These are phyloP conservation scores for Backusella liffmaniae DNA, from an alignment of 192 early-diverging fungal genomes.

Conservation along the genomic window DNA sequence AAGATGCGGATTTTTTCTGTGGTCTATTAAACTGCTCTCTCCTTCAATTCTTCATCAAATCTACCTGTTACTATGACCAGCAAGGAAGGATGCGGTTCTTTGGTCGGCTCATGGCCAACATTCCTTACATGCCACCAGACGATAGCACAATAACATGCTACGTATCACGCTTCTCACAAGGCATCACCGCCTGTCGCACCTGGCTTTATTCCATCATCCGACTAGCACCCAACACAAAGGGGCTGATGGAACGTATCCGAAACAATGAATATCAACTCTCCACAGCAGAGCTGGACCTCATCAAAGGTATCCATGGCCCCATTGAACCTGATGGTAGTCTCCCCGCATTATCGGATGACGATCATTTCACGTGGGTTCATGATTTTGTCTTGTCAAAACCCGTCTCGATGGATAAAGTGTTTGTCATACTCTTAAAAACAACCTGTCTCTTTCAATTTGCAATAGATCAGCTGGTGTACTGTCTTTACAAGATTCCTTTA, in stretches of 20 bases:
- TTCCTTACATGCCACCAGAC: conserved; percentile 39
- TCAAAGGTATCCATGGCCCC: not conserved
- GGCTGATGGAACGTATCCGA: conserved; percentile 25
- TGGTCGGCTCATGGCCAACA: conserved; percentile 57
- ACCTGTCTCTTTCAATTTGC: conserved; percentile 46
- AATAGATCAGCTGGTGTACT: conserved; percentile 52
- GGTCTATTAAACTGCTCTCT: conserved; percentile 44
- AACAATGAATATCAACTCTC: conserved; percentile 22
- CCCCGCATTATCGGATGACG: not conserved
- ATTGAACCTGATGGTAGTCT: not conserved
- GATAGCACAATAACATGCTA: not conserved
- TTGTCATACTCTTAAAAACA: conserved; percentile 22
- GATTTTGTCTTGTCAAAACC: not conserved
- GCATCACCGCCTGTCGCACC: conserved; percentile 1
- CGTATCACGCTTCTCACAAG: conserved; percentile 15
- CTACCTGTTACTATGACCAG: conserved; percentile 54
- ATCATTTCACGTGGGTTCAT: not conserved
- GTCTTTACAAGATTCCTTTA: conserved; percentile 45
- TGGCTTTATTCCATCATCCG: conserved; percentile 19
- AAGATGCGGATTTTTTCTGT: conserved; percentile 37
- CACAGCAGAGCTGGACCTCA: not conserved
- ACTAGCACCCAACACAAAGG: not conserved
- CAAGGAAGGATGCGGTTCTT: conserved; percentile 57
- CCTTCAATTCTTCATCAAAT: conserved; percentile 45
- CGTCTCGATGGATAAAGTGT: not conserved